Percentiles rank a stretch among this genome's conserved stretches.
Conservation (phyloP, 1,139 yeast genomes). For the Yamadazyma songkhlaensis region DNA sequence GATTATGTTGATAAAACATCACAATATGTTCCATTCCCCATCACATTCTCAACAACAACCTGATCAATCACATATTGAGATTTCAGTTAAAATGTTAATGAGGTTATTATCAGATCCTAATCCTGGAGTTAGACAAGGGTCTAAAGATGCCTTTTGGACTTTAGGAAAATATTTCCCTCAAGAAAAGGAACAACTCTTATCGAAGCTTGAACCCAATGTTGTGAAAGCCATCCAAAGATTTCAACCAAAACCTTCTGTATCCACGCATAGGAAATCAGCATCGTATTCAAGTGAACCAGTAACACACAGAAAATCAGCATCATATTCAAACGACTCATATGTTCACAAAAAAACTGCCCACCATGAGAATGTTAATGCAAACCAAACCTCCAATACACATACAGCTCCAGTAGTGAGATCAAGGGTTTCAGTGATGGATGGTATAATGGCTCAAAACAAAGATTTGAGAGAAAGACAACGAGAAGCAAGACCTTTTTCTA, state of each 20-base stretch:
- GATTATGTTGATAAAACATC: slow-evolving; percentile 49
- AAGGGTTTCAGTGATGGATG: slow-evolving; percentile 32
- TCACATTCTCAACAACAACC: slow-evolving; percentile 3
- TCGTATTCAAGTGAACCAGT: slow-evolving; percentile 1
- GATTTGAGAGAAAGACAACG: slow-evolving; percentile 26
- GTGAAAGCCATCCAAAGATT: slow-evolving; percentile 45
- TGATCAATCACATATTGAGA: slow-evolving; percentile 39
- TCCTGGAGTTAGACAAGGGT: slow-evolving; percentile 73
- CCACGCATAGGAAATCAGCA: slow-evolving; percentile 5
- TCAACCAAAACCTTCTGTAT: slow-evolving; percentile 15
- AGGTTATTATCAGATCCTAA: slow-evolving; percentile 78
- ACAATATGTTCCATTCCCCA: slow-evolving; percentile 19
- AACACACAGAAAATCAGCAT: slow-evolving; percentile 6
- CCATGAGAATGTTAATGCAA: background rate
- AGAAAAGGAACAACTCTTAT: slow-evolving; percentile 53
- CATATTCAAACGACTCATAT: background rate
- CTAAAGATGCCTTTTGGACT: slow-evolving; percentile 75
- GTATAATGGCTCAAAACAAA: slow-evolving; percentile 32
- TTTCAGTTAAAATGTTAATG: slow-evolving; percentile 49
- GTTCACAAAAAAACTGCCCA: too few species aligned
- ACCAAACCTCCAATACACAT: background rate
- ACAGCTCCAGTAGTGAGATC: slow-evolving; percentile 10
- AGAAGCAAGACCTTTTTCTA: slow-evolving; percentile 8
- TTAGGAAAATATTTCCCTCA: slow-evolving; percentile 47
- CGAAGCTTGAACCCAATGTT: slow-evolving; percentile 36